phyloP scores from a whole-genome alignment of 441 rosid genomes.

The Brassica balearica region DNA sequence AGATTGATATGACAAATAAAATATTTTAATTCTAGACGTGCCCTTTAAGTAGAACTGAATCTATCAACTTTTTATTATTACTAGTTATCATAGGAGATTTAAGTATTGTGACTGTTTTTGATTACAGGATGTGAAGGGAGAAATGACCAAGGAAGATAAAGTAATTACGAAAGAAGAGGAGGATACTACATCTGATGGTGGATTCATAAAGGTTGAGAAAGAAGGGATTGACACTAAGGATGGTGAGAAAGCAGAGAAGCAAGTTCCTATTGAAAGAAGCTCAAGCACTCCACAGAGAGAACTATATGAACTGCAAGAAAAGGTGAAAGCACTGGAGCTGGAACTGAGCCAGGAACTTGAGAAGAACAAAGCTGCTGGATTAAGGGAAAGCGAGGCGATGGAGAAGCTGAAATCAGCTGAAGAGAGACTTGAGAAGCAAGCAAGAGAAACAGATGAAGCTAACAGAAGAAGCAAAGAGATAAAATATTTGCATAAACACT shows the following conservation, averaged over 20 bases:
- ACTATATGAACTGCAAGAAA: slow-evolving; percentile 69
- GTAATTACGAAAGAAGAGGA: slow-evolving; percentile 75
- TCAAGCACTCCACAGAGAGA: slow-evolving; percentile 63
- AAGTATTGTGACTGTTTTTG: not conserved
- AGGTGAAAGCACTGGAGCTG: slow-evolving; percentile 50
- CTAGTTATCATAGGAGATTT: not conserved
- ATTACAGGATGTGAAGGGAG: slow-evolving; percentile 54
- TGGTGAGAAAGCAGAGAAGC: slow-evolving; percentile 37
- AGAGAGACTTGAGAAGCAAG: slow-evolving; percentile 67
- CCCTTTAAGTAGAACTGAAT: not conserved
- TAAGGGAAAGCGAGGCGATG: too few relatives aligned
- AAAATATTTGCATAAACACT: slow-evolving; percentile 62
- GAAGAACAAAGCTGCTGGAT: too few relatives aligned
- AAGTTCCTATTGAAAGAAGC: slow-evolving; percentile 35
- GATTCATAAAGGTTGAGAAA: slow-evolving; percentile 73
- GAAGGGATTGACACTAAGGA: slow-evolving; percentile 61
- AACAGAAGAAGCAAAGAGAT: slow-evolving; percentile 60
- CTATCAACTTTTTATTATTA: too few relatives aligned
- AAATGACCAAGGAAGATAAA: slow-evolving; percentile 46
- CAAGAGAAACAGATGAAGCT: slow-evolving; percentile 58
- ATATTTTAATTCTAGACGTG: not conserved
- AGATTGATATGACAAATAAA: not conserved
- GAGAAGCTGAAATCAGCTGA: slow-evolving; percentile 31
- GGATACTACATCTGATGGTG: slow-evolving; percentile 47
- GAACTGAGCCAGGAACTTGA: too few relatives aligned